Base-by-base conservation (phyloP, 140 eudicot genomes). In the Oenanthe javanica region DNA sequence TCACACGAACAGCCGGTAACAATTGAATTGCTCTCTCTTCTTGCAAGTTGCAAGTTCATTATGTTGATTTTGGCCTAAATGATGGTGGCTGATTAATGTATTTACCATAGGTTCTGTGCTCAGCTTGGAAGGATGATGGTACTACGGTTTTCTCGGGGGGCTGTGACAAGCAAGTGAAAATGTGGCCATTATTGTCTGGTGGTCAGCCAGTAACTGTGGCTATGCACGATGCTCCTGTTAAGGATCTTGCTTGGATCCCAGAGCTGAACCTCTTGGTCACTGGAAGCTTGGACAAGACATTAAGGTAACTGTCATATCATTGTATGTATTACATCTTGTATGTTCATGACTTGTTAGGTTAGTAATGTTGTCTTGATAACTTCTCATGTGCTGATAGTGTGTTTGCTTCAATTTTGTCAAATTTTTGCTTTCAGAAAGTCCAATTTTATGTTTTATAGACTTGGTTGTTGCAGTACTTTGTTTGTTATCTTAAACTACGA, bases 61-160 rank as follows among this genome's bases (percentile, higher is more conserved):
- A 51, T 42, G 16, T 12, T 46, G 61, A 63, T 42, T n/a, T 23
- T 46, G 42, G 48, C 46, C 18, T 64, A 47, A 18, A 23, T 18
- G 21, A 40, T 69, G 4, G 14, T 64, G 51, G 23, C 13, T 52
- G 5, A 0, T 67, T 48, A 63, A 38, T 64, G 74, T 61, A 23
- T 78, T 79, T 69, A 73, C 46, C 66, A 66, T 19, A 94, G 99
- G 99, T 89, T 80, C 77, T 94, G 70, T 94, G 99, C 84, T 90
- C 97, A 75, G 70, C 99, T 43, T 94, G 99, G 99, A 94, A 94
- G 82, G 99, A 94, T 86, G 99, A 94, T 72, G 99, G 99, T 43
- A 84, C 97, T 61, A 90, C 99, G 6, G 97, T 94, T 77, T 94
- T 94, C 80, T 90, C 96, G 67, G 97, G 97, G 43, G 99, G 99